Conservation (phyloP, 495 filamentous ascomycete species). For the Neurospora sp. region DNA sequence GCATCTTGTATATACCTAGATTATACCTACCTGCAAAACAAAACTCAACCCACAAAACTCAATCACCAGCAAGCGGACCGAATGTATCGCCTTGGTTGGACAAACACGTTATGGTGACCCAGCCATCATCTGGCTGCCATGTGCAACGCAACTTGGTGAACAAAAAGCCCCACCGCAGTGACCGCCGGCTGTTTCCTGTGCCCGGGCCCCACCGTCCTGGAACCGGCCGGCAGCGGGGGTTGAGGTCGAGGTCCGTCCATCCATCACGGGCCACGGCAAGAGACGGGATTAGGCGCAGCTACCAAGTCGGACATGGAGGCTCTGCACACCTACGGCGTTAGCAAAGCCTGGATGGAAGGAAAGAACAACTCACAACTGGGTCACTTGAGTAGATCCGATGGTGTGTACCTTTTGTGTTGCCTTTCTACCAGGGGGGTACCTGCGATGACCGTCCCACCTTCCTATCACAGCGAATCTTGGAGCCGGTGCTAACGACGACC, state of each 20-base stretch:
- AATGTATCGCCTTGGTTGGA: background rate
- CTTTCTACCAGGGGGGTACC: background rate
- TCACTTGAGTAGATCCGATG: background rate
- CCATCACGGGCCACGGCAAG: background rate
- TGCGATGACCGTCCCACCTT: background rate
- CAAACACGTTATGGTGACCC: background rate
- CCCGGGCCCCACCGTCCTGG: background rate
- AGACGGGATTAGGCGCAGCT: background rate
- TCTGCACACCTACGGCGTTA: background rate
- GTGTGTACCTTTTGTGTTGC: background rate
- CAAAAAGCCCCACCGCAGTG: background rate
- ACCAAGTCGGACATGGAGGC: background rate
- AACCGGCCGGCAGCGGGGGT: background rate
- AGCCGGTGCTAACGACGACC: background rate
- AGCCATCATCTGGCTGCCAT: background rate
- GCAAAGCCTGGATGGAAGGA: background rate
- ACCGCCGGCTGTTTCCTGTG: background rate
- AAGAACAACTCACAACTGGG: background rate
- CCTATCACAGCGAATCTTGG: background rate
- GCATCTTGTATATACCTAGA: background rate
- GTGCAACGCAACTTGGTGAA: background rate
- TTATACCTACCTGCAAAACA: background rate
- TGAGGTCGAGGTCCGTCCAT: background rate
- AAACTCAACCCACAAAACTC: background rate
- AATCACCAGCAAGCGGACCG: background rate